phyloP scores from a whole-genome alignment of 2,329 filamentous ascomycete species.

The Penicillium sp. region DNA sequence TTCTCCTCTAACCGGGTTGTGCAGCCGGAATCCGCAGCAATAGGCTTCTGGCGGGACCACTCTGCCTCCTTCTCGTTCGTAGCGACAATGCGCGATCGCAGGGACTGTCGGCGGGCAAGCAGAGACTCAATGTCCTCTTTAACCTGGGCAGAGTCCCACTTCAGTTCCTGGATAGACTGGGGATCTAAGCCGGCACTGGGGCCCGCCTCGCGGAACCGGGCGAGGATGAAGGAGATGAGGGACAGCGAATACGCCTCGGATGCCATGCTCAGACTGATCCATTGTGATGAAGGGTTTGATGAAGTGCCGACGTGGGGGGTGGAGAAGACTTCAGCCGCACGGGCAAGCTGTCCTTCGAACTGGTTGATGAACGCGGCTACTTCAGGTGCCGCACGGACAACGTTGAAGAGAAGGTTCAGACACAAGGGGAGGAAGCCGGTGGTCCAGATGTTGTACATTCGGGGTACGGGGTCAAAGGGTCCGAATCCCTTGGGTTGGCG shows the following conservation, averaged over 20 bases:
- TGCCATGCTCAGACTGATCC: conserved; percentile 71
- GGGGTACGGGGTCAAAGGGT: conserved; percentile 73
- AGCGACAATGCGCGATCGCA: conserved; percentile 73
- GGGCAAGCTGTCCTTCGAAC: conserved; percentile 75
- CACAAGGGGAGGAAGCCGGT: conserved; percentile 84
- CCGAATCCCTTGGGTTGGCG: conserved; percentile 68
- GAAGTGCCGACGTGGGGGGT: conserved; percentile 46
- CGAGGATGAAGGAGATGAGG: conserved; percentile 72
- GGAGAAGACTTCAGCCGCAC: conserved; percentile 72
- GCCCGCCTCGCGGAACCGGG: conserved; percentile 63
- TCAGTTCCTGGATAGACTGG: conserved; percentile 67
- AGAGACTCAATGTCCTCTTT: conserved; percentile 84
- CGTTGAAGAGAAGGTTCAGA: conserved; percentile 79
- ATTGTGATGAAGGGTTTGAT: conserved; percentile 55
- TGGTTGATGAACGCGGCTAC: conserved; percentile 85
- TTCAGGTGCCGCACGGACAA: conserved; percentile 80
- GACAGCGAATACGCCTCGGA: conserved; percentile 78
- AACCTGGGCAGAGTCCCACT: conserved; percentile 72
- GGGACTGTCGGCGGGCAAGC: conserved; percentile 66
- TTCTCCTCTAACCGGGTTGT: conserved; percentile 74
- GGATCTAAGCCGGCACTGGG: conserved; percentile 60
- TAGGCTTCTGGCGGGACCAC: conserved; percentile 50
- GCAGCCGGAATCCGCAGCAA: conserved; percentile 43
- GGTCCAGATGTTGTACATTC: conserved; percentile 87
- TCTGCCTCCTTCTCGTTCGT: conserved; percentile 71